These are phyloP conservation scores for Monilinia polystroma DNA, from an alignment of 2,329 filamentous ascomycete species.

Conservation along the genomic window DNA sequence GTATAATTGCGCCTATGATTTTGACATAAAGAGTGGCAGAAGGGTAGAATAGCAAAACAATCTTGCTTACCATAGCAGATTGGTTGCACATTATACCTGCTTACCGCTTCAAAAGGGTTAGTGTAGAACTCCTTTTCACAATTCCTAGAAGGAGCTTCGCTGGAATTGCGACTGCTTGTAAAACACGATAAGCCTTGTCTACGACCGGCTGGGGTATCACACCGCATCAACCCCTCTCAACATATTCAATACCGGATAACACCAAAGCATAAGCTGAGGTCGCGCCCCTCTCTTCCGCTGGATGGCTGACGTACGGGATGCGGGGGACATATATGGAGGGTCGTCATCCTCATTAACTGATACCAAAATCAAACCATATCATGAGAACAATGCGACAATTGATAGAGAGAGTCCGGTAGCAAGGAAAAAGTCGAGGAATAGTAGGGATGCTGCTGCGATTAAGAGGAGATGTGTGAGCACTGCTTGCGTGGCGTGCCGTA, in stretches of 20 bases:
- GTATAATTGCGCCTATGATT: background rate
- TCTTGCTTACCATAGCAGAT: background rate
- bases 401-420: constrained; percentile 21
- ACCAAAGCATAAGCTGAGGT: constrained; percentile 9
- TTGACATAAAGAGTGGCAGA: background rate
- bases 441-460: constrained; percentile 37
- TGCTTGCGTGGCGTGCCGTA: constrained; percentile 78
- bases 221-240: constrained; percentile 1
- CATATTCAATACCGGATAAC: constrained; percentile 11
- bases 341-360: constrained; percentile 6
- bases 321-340: constrained; percentile 10
- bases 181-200: constrained; percentile 14
- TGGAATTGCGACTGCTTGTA: background rate
- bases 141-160: background rate
- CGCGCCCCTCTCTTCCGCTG: constrained; percentile 8
- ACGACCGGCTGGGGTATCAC: background rate
- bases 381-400: constrained; percentile 1
- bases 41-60: background rate
- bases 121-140: background rate
- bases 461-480: constrained; percentile 80
- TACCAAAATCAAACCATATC: constrained; percentile 11
- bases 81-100: background rate
- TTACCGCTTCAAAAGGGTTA: background rate
- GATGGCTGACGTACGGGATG: constrained; percentile 24
- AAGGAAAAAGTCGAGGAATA: constrained; percentile 39